Percentiles rank a stretch among this genome's conserved stretches.
phyloP scores from a whole-genome alignment of 768 basidiomycete species.

The Paxillus involutus region DNA sequence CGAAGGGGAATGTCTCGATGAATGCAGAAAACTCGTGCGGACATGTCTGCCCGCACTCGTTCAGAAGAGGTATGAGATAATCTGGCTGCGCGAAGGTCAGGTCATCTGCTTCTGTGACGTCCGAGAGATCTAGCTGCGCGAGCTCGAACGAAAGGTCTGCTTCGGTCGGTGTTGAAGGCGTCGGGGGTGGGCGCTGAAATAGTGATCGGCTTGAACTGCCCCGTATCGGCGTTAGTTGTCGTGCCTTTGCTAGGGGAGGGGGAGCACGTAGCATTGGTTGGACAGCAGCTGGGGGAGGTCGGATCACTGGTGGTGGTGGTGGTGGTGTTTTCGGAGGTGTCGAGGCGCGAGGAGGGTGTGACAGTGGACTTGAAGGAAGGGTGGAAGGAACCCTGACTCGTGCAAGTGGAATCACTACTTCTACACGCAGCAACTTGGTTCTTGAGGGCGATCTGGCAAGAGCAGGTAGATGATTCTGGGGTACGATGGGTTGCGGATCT shows the following conservation, averaged over 20 bases:
- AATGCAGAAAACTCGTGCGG: constrained; percentile 82
- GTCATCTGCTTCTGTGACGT: constrained; percentile 47
- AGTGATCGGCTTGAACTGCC: constrained; percentile 34
- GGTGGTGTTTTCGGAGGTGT: constrained; percentile 5
- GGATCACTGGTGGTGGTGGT: neutral
- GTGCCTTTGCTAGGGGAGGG: constrained; percentile 39
- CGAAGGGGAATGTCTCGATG: constrained; percentile 77
- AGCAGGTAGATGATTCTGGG: constrained; percentile 1
- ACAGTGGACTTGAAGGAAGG: constrained; percentile 7
- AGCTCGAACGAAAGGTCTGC: constrained; percentile 41
- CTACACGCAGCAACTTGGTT: constrained; percentile 28
- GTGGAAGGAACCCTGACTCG: constrained; percentile 15
- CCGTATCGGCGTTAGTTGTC: constrained; percentile 70
- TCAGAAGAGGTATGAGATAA: constrained; percentile 63
- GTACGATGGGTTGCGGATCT: constrained; percentile 16
- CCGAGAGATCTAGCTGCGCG: constrained; percentile 43
- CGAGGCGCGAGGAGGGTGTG: neutral
- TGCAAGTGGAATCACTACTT: constrained; percentile 43
- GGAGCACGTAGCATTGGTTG: constrained; percentile 7
- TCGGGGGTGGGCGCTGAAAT: constrained; percentile 44
- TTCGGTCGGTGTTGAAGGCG: constrained; percentile 57
- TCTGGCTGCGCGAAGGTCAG: constrained; percentile 44
- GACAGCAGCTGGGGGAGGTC: neutral
- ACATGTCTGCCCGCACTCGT: constrained; percentile 67
- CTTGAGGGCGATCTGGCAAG: constrained; percentile 12